phyloP scores from a whole-genome alignment of 257 asterid genomes.

The Lantana camara region DNA sequence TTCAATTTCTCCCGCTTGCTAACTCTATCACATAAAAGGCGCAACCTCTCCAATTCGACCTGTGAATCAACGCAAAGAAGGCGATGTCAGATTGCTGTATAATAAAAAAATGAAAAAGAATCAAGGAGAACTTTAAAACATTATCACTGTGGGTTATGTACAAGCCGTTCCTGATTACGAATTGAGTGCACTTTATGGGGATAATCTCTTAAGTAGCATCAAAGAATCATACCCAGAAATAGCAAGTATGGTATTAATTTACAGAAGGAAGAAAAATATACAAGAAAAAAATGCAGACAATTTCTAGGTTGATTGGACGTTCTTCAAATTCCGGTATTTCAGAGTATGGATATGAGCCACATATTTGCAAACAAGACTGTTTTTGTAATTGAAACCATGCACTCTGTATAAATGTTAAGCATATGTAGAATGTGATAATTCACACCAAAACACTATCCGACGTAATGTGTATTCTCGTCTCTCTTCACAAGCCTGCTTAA shows the following conservation, averaged over 20 bases:
- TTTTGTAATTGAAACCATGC: background rate
- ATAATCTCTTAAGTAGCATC: background rate
- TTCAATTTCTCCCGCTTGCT: conserved; percentile 90
- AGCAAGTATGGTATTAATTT: background rate
- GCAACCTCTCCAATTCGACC: conserved; percentile 97
- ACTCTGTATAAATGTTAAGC: too few relatives aligned
- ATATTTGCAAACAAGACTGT: background rate
- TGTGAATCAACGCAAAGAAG: conserved; percentile 32
- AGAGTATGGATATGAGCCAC: too few relatives aligned
- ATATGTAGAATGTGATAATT: too few relatives aligned
- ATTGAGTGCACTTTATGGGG: background rate
- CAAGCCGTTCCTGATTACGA: background rate
- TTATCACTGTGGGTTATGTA: background rate
- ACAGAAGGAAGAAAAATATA: background rate
- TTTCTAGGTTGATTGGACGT: background rate
- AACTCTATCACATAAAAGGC: conserved; percentile 95
- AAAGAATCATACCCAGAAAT: background rate
- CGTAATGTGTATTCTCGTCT: too few relatives aligned
- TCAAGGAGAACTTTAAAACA: background rate
- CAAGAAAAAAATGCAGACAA: too few relatives aligned
- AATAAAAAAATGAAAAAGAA: conserved; percentile 12
- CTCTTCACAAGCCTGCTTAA: too few relatives aligned
- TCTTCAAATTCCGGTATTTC: background rate
- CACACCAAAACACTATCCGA: too few relatives aligned
- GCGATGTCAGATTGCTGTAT: conserved; percentile 16